Conservation (phyloP, 129 eudicot genomes). For the Flaveria robusta region DNA sequence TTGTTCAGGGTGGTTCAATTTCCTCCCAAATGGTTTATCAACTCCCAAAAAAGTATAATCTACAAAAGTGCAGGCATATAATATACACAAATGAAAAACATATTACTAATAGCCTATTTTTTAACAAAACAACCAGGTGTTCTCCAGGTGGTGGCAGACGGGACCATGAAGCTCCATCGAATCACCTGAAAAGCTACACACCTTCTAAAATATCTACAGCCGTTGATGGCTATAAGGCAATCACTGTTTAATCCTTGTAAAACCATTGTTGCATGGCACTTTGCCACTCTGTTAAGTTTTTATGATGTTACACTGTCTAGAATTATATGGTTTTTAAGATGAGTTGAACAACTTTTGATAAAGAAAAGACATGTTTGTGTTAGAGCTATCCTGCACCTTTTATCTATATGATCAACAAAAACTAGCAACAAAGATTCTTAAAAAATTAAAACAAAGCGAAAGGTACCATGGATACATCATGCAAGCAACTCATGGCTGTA, state of each 20-base stretch:
- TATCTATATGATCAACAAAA: no score
- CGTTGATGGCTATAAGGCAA: no score
- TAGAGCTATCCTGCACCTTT: no score
- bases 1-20: not conserved
- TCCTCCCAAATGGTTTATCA: not conserved
- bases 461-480: no score
- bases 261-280: not conserved
- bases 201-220: constrained; percentile 21
- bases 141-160: constrained; percentile 36
- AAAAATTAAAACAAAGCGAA: no score
- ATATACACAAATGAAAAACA: not conserved
- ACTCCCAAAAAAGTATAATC: not conserved
- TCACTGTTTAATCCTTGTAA: constrained; percentile 10
- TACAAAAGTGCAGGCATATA: no score
- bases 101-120: constrained; percentile 4
- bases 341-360: no score
- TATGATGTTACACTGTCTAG: no score
- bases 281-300: not conserved
- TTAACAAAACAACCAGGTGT: constrained; percentile 39
- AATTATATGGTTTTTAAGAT: no score
- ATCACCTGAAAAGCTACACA: constrained; percentile 20
- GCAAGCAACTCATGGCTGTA: no score
- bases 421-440: no score
- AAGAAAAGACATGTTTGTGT: no score
- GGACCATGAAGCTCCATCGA: constrained; percentile 38